These are phyloP conservation scores for Hibiscus syriacus DNA, from an alignment of 345 rosid species.

Conservation along the genomic window DNA sequence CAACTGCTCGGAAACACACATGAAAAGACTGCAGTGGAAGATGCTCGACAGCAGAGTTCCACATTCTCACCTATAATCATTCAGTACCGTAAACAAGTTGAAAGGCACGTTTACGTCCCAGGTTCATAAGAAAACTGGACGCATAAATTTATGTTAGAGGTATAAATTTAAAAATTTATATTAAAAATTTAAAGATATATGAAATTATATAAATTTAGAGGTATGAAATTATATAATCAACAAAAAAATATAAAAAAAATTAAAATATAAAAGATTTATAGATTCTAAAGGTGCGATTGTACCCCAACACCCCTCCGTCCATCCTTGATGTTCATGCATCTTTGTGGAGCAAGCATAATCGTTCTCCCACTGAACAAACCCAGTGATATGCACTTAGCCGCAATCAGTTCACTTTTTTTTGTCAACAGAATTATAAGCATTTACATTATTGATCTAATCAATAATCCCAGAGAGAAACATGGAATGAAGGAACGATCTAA, in stretches of 20 bases:
- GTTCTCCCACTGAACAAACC: background rate
- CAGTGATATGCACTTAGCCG: background rate
- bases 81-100: too few relatives aligned
- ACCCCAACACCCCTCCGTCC: too few relatives aligned
- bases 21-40: background rate
- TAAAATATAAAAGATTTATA: too few relatives aligned
- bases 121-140: too few relatives aligned
- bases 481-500: background rate
- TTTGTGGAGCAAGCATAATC: background rate
- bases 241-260: too few relatives aligned
- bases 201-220: too few relatives aligned
- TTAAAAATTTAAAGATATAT: too few relatives aligned
- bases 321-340: conserved; percentile 4
- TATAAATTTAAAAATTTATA: too few relatives aligned
- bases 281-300: too few relatives aligned
- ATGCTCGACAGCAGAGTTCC: background rate
- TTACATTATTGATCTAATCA: background rate
- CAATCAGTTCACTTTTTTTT: background rate
- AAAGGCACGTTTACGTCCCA: too few relatives aligned
- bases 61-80: background rate
- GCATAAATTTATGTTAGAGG: too few relatives aligned
- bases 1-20: background rate
- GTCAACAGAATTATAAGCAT: background rate
- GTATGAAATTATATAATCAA: too few relatives aligned
- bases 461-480: background rate